Conservation (phyloP, 169 alveolate genomes). For the Cryptosporidium sp. region DNA sequence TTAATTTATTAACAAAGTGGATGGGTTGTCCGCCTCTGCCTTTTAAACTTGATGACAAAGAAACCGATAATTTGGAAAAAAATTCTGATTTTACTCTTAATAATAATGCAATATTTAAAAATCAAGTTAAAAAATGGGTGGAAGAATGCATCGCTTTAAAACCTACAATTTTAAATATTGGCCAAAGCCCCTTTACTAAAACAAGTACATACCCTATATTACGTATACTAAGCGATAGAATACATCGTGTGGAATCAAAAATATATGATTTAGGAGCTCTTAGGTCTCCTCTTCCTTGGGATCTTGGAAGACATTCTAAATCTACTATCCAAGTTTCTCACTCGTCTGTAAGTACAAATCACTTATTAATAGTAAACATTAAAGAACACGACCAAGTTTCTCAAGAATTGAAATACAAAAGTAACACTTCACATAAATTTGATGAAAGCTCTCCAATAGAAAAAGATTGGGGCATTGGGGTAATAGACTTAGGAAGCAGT, state of each 20-base stretch:
- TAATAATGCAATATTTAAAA: slow-evolving; percentile 43
- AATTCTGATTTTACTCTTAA: slow-evolving; percentile 19
- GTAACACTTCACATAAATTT: background rate
- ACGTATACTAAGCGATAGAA: slow-evolving; percentile 61
- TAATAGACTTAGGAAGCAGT: slow-evolving; percentile 89
- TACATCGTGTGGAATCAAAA: slow-evolving; percentile 72
- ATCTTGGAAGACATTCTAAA: slow-evolving; percentile 90
- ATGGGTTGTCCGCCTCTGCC: slow-evolving; percentile 73
- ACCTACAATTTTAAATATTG: slow-evolving; percentile 64
- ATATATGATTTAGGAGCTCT: slow-evolving; percentile 51
- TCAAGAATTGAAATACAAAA: background rate
- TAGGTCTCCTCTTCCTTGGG: slow-evolving; percentile 89
- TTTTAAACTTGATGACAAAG: slow-evolving; percentile 11
- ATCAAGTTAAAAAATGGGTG: slow-evolving; percentile 64
- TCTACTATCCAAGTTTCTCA: slow-evolving; percentile 89
- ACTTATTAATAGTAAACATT: slow-evolving; percentile 84
- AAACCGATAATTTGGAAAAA: background rate
- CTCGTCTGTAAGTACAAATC: slow-evolving; percentile 90
- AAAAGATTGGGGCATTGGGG: slow-evolving; percentile 62
- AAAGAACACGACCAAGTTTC: slow-evolving; percentile 48
- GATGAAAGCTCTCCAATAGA: background rate
- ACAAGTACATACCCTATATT: slow-evolving; percentile 48
- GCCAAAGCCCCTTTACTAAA: slow-evolving; percentile 50
- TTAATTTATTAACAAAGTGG: slow-evolving; percentile 46
- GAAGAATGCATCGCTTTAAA: slow-evolving; percentile 51